Percentiles rank a stretch among this genome's conserved stretches.
phyloP scores from a whole-genome alignment of 257 asterid species.

The Solanum lycopersicoides region DNA sequence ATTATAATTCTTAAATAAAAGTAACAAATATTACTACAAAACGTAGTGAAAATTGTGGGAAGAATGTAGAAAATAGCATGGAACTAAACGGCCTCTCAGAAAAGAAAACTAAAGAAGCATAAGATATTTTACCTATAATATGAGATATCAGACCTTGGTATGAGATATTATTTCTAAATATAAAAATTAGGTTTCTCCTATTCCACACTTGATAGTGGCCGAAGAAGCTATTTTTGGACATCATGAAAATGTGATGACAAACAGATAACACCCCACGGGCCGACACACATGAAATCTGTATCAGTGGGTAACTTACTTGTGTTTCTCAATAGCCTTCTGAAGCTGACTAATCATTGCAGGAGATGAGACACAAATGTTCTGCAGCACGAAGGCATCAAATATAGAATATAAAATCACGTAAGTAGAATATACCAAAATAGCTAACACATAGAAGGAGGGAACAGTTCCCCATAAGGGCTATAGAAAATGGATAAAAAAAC shows the following conservation, averaged over 20 bases:
- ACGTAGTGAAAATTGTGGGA: neutral
- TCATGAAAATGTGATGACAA: neutral
- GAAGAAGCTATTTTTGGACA: neutral
- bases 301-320: slow-evolving; percentile 43
- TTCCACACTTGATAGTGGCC: neutral
- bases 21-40: neutral
- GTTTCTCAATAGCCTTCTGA: slow-evolving; percentile 50
- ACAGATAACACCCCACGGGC: neutral
- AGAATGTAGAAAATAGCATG: neutral
- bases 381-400: slow-evolving; percentile 19
- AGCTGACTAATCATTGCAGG: slow-evolving; percentile 42
- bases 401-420: neutral
- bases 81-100: neutral
- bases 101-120: neutral
- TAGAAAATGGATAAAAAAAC: slow-evolving; percentile 13
- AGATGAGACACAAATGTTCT: slow-evolving; percentile 42
- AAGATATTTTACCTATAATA: neutral
- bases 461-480: neutral
- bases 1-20: neutral
- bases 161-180: neutral
- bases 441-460: neutral
- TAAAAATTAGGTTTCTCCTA: neutral
- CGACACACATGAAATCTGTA: neutral
- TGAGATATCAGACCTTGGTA: neutral
- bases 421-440: neutral